These are phyloP conservation scores for Primulina tabacum DNA, from an alignment of 257 asterid species.

Conservation along the genomic window DNA sequence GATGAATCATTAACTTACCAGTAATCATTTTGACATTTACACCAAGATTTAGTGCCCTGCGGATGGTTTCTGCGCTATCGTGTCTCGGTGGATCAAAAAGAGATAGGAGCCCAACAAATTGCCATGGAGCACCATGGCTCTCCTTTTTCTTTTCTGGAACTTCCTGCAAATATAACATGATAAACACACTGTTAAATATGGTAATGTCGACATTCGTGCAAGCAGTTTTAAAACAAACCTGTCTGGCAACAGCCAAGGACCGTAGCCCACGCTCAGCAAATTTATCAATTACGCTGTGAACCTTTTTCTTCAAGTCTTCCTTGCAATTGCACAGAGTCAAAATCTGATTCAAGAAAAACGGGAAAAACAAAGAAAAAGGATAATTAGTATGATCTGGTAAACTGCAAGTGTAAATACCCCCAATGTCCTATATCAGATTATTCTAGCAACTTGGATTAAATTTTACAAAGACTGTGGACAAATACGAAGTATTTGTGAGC, in stretches of 20 bases:
- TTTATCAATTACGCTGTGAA: conserved; percentile 73
- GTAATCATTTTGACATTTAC: conserved; percentile 98
- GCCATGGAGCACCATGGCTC: conserved; percentile 88
- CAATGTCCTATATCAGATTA: neutral
- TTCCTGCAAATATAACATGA: conserved; percentile 49
- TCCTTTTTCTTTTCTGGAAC: conserved; percentile 84
- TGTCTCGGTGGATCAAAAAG: conserved; percentile 98
- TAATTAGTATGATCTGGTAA: conserved; percentile 6
- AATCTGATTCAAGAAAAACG: conserved; percentile 44
- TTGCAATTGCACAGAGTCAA: conserved; percentile 74
- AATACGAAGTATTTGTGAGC: neutral
- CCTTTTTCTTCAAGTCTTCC: conserved; percentile 81
- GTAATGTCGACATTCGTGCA: neutral
- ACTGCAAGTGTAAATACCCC: neutral
- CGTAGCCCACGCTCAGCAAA: conserved; percentile 95
- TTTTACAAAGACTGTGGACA: neutral
- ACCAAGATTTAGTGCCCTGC: conserved; percentile 91
- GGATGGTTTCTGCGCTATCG: conserved; percentile 98
- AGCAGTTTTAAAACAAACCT: conserved; percentile 41
- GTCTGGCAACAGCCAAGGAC: conserved; percentile 93
- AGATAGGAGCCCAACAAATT: conserved; percentile 81
- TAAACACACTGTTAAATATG: neutral
- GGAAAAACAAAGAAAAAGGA: neutral
- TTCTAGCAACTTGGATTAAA: neutral
- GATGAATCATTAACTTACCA: conserved; percentile 40